phyloP scores from a whole-genome alignment of 1,139 yeast species.

The Protomyces pachydermus region DNA sequence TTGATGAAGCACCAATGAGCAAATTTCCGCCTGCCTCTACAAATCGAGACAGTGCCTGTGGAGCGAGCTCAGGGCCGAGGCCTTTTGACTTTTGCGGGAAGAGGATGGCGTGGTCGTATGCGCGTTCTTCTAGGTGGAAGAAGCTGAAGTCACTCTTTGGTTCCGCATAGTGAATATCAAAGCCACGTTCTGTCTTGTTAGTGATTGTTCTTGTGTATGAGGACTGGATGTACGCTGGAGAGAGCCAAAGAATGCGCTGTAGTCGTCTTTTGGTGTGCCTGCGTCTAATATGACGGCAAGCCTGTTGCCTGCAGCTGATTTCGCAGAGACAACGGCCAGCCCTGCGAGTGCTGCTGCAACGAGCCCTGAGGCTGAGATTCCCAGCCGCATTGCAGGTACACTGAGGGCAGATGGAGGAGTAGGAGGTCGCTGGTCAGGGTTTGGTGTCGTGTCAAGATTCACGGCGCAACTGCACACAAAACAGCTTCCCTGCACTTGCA shows the following conservation, averaged over 20 bases:
- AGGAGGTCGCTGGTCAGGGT: no score
- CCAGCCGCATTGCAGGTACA: neutral
- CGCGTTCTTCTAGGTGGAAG: constrained; percentile 44
- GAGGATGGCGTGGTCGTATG: constrained; percentile 52
- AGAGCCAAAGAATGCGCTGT: constrained; percentile 38
- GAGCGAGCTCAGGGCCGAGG: constrained; percentile 46
- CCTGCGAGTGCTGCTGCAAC: neutral
- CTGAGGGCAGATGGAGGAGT: no score
- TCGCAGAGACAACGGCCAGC: neutral
- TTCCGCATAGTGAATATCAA: constrained; percentile 36
- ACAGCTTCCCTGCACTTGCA: neutral
- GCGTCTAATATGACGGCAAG: constrained; percentile 43
- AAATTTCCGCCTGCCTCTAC: constrained; percentile 69
- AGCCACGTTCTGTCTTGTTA: constrained; percentile 36
- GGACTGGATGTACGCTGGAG: constrained; percentile 32
- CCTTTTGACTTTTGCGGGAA: constrained; percentile 43
- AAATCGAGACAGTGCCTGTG: constrained; percentile 49
- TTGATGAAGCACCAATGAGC: constrained; percentile 54
- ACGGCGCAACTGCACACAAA: neutral
- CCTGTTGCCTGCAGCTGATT: constrained; percentile 32
- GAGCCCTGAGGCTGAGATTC: neutral
- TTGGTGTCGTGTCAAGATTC: neutral
- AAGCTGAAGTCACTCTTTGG: constrained; percentile 40
- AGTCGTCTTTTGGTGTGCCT: constrained; percentile 37
- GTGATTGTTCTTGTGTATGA: no score